Percentiles rank a stretch among this genome's conserved stretches.
phyloP scores from a whole-genome alignment of 768 basidiomycete genomes.

The Tephrocybe sp. region DNA sequence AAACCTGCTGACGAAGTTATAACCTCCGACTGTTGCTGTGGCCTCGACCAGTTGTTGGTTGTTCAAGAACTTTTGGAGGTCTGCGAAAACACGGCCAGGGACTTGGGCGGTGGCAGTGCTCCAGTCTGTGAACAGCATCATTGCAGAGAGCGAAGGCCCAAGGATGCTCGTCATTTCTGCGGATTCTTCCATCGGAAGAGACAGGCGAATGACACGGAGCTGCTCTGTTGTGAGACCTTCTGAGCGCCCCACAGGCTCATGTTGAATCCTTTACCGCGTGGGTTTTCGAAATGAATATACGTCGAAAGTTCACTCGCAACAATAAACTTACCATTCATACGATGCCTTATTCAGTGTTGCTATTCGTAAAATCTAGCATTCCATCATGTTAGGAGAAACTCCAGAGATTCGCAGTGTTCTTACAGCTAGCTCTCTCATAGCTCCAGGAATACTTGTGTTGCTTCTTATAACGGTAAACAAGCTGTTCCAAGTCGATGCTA shows the following conservation, averaged over 20 bases:
- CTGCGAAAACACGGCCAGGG: conserved; percentile 20
- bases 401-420: conserved; percentile 4
- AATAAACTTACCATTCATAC: conserved; percentile 24
- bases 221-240: conserved; percentile 27
- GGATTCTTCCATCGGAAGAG: conserved; percentile 15
- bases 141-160: conserved; percentile 23
- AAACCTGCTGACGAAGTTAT: conserved; percentile 28
- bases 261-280: conserved; percentile 23
- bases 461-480: conserved; percentile 28
- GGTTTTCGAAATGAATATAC: not conserved
- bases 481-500: conserved; percentile 32
- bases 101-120: conserved; percentile 23
- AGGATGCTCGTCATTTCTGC: conserved; percentile 13
- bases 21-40: conserved; percentile 25
- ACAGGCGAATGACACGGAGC: conserved; percentile 23
- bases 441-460: conserved; percentile 24
- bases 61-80: conserved; percentile 20
- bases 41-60: conserved; percentile 26
- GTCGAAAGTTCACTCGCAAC: too few relatives aligned
- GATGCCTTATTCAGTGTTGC: conserved; percentile 26
- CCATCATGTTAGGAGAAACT: not conserved
- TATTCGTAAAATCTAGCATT: conserved; percentile 23
- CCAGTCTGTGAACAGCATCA: conserved; percentile 26
- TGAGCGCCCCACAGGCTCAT: conserved; percentile 28
- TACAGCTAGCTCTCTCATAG: conserved; percentile 36